Conservation (phyloP, 1,284 basidiomycete species). For the Leccinum angustisporum region DNA sequence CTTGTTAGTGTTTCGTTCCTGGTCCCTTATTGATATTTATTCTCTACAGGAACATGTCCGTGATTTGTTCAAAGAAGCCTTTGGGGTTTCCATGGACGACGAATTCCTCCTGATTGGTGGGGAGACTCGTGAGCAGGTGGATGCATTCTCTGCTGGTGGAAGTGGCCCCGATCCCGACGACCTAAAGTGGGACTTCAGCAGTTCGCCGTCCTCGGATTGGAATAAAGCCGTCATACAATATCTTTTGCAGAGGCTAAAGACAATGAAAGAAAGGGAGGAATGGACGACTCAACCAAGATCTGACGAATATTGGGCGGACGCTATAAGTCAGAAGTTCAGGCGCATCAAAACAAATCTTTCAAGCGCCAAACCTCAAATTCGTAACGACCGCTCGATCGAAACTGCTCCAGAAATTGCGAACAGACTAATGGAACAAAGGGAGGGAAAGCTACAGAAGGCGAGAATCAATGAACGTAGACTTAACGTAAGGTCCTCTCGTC, state of each 20-base stretch:
- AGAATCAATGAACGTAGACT: too few species aligned
- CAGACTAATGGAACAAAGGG: too few species aligned
- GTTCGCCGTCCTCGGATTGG: background rate
- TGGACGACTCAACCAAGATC: too few species aligned
- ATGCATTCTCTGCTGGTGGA: background rate
- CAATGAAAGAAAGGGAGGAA: background rate
- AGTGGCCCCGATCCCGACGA: background rate
- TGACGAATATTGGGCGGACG: too few species aligned
- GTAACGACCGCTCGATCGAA: too few species aligned
- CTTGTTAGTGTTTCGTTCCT: background rate
- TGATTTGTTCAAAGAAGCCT: slow-evolving; percentile 1
- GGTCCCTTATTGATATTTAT: background rate
- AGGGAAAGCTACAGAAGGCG: too few species aligned
- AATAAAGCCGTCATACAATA: background rate
- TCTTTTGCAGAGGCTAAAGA: background rate
- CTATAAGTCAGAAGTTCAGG: too few species aligned
- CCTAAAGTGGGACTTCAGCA: slow-evolving; percentile 3
- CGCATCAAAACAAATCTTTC: too few species aligned
- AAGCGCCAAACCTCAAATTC: too few species aligned
- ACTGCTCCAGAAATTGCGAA: too few species aligned
- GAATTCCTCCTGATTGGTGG: slow-evolving; percentile 1
- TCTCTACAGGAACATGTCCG: slow-evolving; percentile 2
- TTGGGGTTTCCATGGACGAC: background rate
- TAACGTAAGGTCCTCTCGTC: too few species aligned
- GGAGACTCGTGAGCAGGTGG: background rate